phyloP scores from a whole-genome alignment of 805 yeast species.

The Nakazawaea ishiwadae region DNA sequence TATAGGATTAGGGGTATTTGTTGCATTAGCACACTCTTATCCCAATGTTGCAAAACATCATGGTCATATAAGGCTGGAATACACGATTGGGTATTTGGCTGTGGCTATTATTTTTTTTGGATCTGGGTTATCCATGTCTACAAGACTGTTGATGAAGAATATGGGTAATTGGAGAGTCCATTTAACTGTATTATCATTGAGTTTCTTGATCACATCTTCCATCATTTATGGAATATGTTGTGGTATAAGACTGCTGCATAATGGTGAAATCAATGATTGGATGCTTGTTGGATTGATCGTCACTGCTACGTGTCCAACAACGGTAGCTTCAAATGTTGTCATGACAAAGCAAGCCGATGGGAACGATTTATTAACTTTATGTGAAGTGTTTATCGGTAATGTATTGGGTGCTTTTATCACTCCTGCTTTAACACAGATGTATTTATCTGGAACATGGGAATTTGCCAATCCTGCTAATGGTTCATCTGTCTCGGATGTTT shows the following conservation, averaged over 20 bases:
- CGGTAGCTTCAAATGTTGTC: conserved; percentile 87
- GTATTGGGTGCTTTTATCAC: conserved; percentile 82
- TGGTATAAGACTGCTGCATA: conserved; percentile 57
- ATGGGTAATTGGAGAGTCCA: conserved; percentile 82
- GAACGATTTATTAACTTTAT: conserved; percentile 68
- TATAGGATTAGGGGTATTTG: conserved; percentile 61
- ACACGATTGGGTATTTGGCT: conserved; percentile 78
- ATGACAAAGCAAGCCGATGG: conserved; percentile 89
- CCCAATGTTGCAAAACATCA: conserved; percentile 84
- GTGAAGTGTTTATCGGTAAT: conserved; percentile 86
- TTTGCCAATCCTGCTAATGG: conserved; percentile 79
- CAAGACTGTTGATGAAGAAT: conserved; percentile 56
- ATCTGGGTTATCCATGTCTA: conserved; percentile 74
- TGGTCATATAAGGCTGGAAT: conserved; percentile 70
- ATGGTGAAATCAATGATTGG: conserved; percentile 65
- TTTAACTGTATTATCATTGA: conserved; percentile 56
- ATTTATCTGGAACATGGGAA: conserved; percentile 49
- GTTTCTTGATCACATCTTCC: conserved; percentile 68
- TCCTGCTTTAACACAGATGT: conserved; percentile 81
- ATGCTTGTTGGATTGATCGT: conserved; percentile 76
- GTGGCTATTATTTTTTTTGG: conserved; percentile 82
- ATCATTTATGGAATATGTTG: conserved; percentile 69
- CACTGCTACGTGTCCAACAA: conserved; percentile 86
- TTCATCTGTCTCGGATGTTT: conserved; percentile 49
- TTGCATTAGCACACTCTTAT: conserved; percentile 70